Evolutionary conservation across 148 eudicot genomes (phyloP), one percentile per base, ranked within the genome.

Genomic region (Silene uniflora): DNA sequence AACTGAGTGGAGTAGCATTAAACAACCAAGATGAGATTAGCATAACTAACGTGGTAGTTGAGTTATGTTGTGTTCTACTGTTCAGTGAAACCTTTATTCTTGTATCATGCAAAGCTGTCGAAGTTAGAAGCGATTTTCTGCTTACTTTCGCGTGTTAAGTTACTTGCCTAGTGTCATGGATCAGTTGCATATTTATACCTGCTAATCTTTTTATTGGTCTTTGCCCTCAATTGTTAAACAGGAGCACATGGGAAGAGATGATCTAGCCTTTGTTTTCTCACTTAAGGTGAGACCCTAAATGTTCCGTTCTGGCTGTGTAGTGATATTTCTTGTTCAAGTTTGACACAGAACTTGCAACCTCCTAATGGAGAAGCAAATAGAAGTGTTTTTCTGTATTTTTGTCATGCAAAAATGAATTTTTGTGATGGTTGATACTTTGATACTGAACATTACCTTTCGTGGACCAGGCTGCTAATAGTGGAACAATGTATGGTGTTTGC

Each of bases 401-500:
- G 17, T 46, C 27, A 22, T 47, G 17, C 56, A 52, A 16, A 22
- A 3, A 61, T 17, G 12, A 19, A 66, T 32, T 23, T 22, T 32
- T 32, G 69, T 35, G 47, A 35, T 16, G 4, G 39, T 39, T 19
- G 11, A 17, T 17, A 32, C 10, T n/a, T n/a, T 54, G 17, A 32
- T 71, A 10, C 62, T 55, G 60, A 66, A 54, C 39, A 6, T 70
- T 59, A 32, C 16, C 80, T 81, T 63, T 76, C 71, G 76, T 73
- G 55, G 39, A 55, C 77, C 88, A 95, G 98, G 96, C 86, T 82
- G 97, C 98, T 72, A 97, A 91, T 77, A 92, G 86, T 80, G 89
- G 90, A 70, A 89, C 96, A 73, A 80, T 95, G 58, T 95, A 92
- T 83, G 99, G 99, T 84, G 97, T 95, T 82, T 95, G 99, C 90